Conservation (phyloP, 106 monocot genomes). For the Narthecium ossifragum region DNA sequence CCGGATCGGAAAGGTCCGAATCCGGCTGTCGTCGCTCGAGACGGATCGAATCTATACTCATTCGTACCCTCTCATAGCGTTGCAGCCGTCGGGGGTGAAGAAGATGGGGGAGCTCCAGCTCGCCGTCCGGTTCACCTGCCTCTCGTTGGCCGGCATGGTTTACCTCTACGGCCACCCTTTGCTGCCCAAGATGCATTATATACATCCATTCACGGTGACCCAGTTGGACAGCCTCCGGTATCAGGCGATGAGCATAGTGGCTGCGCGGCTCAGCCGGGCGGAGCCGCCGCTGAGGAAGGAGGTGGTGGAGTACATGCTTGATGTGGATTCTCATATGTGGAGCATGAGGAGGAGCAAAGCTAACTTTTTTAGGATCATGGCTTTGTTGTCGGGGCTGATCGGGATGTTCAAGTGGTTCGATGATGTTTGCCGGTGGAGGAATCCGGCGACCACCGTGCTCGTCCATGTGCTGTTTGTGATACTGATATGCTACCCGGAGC, state of each 20-base stretch:
- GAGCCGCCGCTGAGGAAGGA: slow-evolving; percentile 60
- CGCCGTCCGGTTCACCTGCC: slow-evolving; percentile 52
- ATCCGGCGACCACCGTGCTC: slow-evolving; percentile 50
- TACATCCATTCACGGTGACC: slow-evolving; percentile 38
- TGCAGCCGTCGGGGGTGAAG: slow-evolving; percentile 60
- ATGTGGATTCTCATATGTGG: slow-evolving; percentile 77
- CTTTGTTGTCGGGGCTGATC: slow-evolving; percentile 35
- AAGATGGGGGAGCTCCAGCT: slow-evolving; percentile 69
- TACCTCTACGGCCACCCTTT: slow-evolving; percentile 57
- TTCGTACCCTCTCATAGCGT: slow-evolving; percentile 47
- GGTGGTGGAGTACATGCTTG: slow-evolving; percentile 71
- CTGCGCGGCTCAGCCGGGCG: slow-evolving; percentile 46
- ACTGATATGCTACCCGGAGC: slow-evolving; percentile 62
- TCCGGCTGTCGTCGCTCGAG: slow-evolving; percentile 56
- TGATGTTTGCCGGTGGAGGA: slow-evolving; percentile 52
- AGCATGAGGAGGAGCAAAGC: slow-evolving; percentile 77
- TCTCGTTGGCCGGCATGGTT: slow-evolving; percentile 38
- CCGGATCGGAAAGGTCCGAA: slow-evolving; percentile 56
- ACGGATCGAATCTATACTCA: slow-evolving; percentile 57
- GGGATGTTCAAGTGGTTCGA: slow-evolving; percentile 41
- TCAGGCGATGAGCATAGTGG: slow-evolving; percentile 76
- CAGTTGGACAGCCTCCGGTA: slow-evolving; percentile 41
- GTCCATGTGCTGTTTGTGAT: slow-evolving; percentile 53
- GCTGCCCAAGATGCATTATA: slow-evolving; percentile 51
- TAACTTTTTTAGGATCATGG: slow-evolving; percentile 66